Evolutionary conservation across 2,329 filamentous ascomycete genomes (phyloP).

Genomic region (Neoscytalidium dimidiatum): DNA sequence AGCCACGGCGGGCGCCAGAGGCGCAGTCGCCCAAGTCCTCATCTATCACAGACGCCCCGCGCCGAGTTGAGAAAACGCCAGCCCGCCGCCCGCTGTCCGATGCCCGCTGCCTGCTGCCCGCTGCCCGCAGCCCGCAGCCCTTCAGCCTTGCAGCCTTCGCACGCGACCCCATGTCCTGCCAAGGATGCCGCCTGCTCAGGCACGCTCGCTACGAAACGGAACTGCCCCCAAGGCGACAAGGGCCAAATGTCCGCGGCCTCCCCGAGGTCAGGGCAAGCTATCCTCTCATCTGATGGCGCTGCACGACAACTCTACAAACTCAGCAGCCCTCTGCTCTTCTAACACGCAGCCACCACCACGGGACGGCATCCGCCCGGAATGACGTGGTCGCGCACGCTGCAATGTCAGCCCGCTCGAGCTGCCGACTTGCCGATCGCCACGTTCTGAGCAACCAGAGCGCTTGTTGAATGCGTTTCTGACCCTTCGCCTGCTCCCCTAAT

Average conservation of each 20-base stretch:
- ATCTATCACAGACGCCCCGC: neutral
- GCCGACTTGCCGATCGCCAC: conserved; percentile 1
- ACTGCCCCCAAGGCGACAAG: neutral
- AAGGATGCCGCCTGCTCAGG: neutral
- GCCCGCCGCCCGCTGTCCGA: neutral
- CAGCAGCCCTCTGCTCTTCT: neutral
- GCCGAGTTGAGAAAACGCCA: too few relatives aligned
- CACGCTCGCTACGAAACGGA: neutral
- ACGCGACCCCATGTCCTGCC: neutral
- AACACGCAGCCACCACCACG: neutral
- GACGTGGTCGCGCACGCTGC: conserved; percentile 9
- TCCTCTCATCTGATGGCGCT: neutral
- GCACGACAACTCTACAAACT: too few relatives aligned
- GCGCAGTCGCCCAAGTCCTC: neutral
- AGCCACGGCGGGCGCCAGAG: neutral
- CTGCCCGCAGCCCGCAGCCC: neutral
- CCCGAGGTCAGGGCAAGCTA: neutral
- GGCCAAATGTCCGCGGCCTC: too few relatives aligned
- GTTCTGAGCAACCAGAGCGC: conserved; percentile 3
- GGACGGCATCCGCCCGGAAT: neutral
- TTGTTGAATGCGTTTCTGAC: neutral
- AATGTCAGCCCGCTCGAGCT: conserved; percentile 4
- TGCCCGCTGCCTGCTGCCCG: too few relatives aligned
- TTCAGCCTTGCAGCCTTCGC: conserved; percentile 6
- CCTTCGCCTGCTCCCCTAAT: neutral